Evolutionary conservation across 345 rosid genomes (phyloP).

Genomic region (Aquilaria sinensis): DNA sequence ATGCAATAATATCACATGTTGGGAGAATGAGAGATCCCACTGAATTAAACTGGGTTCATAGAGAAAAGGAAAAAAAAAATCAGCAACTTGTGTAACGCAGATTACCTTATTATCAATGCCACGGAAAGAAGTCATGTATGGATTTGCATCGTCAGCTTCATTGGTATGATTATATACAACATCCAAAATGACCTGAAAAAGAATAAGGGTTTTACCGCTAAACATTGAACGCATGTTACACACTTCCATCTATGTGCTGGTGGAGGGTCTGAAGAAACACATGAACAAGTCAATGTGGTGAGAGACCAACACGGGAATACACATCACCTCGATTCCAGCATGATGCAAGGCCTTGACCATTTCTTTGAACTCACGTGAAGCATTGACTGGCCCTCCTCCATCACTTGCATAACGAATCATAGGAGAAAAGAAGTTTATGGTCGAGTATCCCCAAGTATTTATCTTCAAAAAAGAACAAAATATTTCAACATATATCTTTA

Average conservation of each 20-base stretch:
- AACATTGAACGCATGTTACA: conserved; percentile 5
- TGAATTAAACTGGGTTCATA: too few relatives aligned
- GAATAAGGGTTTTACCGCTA: conserved; percentile 12
- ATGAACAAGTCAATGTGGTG: background rate
- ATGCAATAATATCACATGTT: too few relatives aligned
- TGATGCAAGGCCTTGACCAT: conserved; percentile 93
- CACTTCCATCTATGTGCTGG: conserved; percentile 3
- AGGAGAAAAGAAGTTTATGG: conserved; percentile 94
- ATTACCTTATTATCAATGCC: conserved; percentile 91
- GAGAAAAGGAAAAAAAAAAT: background rate
- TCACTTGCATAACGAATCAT: conserved; percentile 92
- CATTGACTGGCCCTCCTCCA: conserved; percentile 76
- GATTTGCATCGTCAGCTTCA: conserved; percentile 79
- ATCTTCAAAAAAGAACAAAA: conserved; percentile 33
- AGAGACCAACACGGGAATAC: background rate
- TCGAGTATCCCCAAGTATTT: conserved; percentile 98
- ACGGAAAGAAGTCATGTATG: conserved; percentile 89
- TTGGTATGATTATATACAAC: conserved; percentile 96
- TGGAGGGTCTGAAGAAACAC: background rate
- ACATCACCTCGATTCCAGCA: conserved; percentile 85
- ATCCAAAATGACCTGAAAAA: conserved; percentile 80
- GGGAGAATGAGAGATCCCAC: too few relatives aligned
- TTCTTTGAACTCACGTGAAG: conserved; percentile 80
- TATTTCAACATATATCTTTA: background rate
- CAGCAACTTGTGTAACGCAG: background rate